Percentiles rank a stretch among this genome's conserved stretches.
Evolutionary conservation across 345 rosid species (phyloP).

Genomic region (thale cress (Arabidopsis thaliana)): TAIR10.1 NC_003074.8:22449001-22449500

Average conservation of each 20-base stretch:
- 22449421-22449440: slow-evolving; percentile 91
- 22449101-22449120: slow-evolving; percentile 77
- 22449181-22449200: slow-evolving; percentile 86
- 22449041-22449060: slow-evolving; percentile 11
- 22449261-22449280: slow-evolving; percentile 45
- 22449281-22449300: slow-evolving; percentile 57
- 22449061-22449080: neutral
- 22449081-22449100: slow-evolving; percentile 21
- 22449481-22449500: slow-evolving; percentile 62
- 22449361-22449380: slow-evolving; percentile 18
- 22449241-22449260: slow-evolving; percentile 65
- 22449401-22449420: slow-evolving; percentile 74
- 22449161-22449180: slow-evolving; percentile 73
- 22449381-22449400: slow-evolving; percentile 18
- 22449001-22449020: slow-evolving; percentile 65
- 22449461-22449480: slow-evolving; percentile 69
- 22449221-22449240: slow-evolving; percentile 72
- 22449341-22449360: slow-evolving; percentile 30
- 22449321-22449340: slow-evolving; percentile 69
- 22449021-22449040: slow-evolving; percentile 30
- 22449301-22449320: slow-evolving; percentile 76
- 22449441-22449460: slow-evolving; percentile 82
- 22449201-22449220: slow-evolving; percentile 92
- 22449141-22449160: slow-evolving; percentile 66
- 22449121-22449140: slow-evolving; percentile 72